Conservation (phyloP, 164 flowering plant genomes). For the Berberis vulgaris region DNA sequence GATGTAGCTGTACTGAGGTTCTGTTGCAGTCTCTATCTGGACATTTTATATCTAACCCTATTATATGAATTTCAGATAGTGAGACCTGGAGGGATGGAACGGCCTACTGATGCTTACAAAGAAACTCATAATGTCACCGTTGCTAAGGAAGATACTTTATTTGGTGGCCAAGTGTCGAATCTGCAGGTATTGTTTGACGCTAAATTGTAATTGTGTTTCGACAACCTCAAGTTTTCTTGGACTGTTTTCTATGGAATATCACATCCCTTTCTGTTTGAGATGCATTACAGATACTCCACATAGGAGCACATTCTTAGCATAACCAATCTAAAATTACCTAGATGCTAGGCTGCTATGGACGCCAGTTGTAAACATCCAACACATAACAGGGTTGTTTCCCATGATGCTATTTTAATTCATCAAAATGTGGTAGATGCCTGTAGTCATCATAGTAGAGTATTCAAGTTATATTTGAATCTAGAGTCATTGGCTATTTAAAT, state of each 20-base stretch:
- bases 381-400: too few species aligned
- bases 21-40: background rate
- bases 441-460: too few species aligned
- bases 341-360: too few species aligned
- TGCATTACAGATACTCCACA: too few species aligned
- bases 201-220: background rate
- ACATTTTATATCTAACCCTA: background rate
- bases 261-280: background rate
- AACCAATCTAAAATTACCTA: too few species aligned
- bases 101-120: slow-evolving; percentile 94
- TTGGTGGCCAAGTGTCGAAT: slow-evolving; percentile 96
- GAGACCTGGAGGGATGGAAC: slow-evolving; percentile 99
- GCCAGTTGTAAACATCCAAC: too few species aligned
- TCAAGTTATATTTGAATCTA: too few species aligned
- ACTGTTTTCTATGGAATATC: background rate
- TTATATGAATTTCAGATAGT: slow-evolving; percentile 59
- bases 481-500: too few species aligned
- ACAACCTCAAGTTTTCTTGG: background rate
- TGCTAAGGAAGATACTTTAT: slow-evolving; percentile 68
- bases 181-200: slow-evolving; percentile 57
- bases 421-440: too few species aligned
- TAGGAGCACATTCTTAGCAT: too few species aligned
- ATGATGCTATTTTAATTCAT: too few species aligned
- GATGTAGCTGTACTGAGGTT: background rate
- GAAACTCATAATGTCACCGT: slow-evolving; percentile 83